Evolutionary conservation across 257 asterid species (phyloP).

Genomic region (Rauvolfia tetraphylla): DNA sequence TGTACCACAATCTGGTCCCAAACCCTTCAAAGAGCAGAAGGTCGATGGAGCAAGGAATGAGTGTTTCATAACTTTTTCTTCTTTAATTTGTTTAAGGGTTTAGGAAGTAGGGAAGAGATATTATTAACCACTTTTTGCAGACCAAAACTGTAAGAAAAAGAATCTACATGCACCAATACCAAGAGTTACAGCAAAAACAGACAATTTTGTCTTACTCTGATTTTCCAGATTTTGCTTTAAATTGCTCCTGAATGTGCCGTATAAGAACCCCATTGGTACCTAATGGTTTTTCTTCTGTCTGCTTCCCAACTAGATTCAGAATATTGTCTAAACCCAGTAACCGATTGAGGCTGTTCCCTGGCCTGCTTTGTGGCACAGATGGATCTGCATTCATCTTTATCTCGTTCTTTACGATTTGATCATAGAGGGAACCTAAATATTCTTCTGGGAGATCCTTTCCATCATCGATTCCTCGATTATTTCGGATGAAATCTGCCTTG

Average conservation of each 20-base stretch:
- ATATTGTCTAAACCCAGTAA: conserved; percentile 93
- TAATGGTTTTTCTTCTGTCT: conserved; percentile 85
- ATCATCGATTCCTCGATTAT: conserved; percentile 93
- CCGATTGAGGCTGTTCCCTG: conserved; percentile 84
- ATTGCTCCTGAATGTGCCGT: conserved; percentile 94
- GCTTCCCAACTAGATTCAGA: conserved; percentile 96
- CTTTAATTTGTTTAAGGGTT: not conserved
- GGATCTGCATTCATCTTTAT: conserved; percentile 87
- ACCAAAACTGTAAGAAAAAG: not conserved
- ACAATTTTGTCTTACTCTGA: conserved; percentile 69
- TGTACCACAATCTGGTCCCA: conserved; percentile 1
- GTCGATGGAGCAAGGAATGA: too few species aligned
- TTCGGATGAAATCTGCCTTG: conserved; percentile 95
- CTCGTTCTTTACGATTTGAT: conserved; percentile 92
- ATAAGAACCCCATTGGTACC: conserved; percentile 86
- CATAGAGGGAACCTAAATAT: conserved; percentile 83
- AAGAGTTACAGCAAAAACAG: conserved; percentile 5
- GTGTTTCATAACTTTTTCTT: not conserved
- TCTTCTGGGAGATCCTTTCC: conserved; percentile 95
- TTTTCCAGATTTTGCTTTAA: conserved; percentile 86
- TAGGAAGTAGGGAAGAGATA: not conserved
- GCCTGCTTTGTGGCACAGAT: conserved; percentile 77
- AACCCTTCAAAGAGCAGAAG: not conserved
- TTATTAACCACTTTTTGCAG: not conserved
- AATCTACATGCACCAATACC: not conserved